Evolutionary conservation across 345 rosid genomes (phyloP).

Genomic region (Gossypioides kirkii): DNA sequence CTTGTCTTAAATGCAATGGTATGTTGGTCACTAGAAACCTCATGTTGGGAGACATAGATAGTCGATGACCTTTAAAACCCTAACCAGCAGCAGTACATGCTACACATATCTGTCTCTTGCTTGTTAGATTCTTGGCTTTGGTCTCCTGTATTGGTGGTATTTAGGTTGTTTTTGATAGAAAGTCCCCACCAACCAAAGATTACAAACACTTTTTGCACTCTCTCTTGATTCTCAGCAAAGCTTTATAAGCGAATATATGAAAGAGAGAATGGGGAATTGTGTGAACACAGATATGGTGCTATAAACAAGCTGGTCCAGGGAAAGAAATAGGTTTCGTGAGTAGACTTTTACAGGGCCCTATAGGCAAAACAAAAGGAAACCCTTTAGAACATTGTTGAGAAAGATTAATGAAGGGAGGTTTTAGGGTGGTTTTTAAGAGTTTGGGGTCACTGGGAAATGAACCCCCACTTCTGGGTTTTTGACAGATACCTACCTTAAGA

Average conservation of each 20-base stretch:
- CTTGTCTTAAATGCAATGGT: neutral
- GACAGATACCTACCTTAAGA: neutral
- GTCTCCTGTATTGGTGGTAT: neutral
- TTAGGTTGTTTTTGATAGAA: constrained; percentile 19
- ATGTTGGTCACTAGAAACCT: neutral
- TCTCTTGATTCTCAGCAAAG: constrained; percentile 9
- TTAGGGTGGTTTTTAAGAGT: constrained; percentile 1
- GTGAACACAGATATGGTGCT: neutral
- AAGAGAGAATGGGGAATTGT: neutral
- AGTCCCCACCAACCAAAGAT: neutral
- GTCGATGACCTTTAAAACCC: neutral
- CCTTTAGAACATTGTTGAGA: neutral
- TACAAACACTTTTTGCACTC: neutral
- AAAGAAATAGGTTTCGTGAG: neutral
- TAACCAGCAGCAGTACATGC: neutral
- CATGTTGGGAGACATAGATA: neutral
- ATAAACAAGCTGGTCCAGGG: neutral
- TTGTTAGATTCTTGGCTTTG: neutral
- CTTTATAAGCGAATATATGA: constrained; percentile 1
- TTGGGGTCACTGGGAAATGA: constrained; percentile 6
- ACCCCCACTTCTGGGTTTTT: too few species aligned
- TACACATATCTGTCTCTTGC: neutral
- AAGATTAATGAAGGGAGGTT: neutral
- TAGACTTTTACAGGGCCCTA: neutral
- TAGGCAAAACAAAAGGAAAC: neutral